A percentile compares a stretch with the other conserved stretches of the same genome.
Conservation (phyloP, 257 asterid species). For the Haberlea rhodopensis region DNA sequence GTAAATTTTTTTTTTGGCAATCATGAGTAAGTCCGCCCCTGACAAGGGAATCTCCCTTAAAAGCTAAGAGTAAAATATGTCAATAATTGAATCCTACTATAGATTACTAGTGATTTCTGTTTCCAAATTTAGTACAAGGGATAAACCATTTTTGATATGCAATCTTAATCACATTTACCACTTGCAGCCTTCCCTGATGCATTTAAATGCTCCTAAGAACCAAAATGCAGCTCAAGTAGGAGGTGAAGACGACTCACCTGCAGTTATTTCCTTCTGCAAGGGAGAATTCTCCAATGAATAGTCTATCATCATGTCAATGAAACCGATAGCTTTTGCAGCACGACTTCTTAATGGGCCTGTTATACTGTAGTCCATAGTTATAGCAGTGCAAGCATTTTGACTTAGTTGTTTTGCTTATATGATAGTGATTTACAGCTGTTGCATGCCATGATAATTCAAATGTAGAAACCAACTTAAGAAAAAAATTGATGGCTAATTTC, state of each 20-base stretch:
- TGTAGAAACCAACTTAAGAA: too few species aligned
- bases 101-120: not conserved
- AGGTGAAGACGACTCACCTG: slow-evolving; percentile 53
- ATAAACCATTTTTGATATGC: not conserved
- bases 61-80: not conserved
- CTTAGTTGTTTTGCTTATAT: not conserved
- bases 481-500: not conserved
- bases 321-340: slow-evolving; percentile 99
- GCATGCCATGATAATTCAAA: not conserved
- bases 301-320: slow-evolving; percentile 97
- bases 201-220: not conserved
- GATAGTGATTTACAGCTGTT: not conserved
- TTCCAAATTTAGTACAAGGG: too few species aligned
- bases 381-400: not conserved
- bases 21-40: too few species aligned
- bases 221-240: not conserved
- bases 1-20: too few species aligned
- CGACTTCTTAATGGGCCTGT: slow-evolving; percentile 99
- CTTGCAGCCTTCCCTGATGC: not conserved
- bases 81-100: not conserved
- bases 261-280: slow-evolving; percentile 83
- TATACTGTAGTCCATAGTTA: slow-evolving; percentile 12
- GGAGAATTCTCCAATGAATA: slow-evolving; percentile 91
- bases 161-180: not conserved
- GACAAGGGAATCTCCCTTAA: not conserved